These are phyloP conservation scores for Moelleriella libera DNA, from an alignment of 2,329 filamentous ascomycete species.

Conservation along the genomic window DNA sequence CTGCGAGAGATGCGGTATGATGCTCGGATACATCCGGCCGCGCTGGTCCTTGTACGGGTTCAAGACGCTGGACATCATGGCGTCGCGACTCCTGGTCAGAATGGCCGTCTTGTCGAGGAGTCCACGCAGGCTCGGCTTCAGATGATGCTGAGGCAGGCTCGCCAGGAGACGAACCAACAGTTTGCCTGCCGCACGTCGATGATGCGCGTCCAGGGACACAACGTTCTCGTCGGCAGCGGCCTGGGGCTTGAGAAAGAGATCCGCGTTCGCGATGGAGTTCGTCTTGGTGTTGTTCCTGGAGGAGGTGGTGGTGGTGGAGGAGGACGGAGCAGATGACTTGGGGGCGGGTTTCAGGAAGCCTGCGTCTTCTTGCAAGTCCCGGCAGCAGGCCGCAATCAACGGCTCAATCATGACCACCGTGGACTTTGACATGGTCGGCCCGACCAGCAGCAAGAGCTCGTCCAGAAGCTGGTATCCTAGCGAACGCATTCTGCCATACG, in stretches of 20 bases:
- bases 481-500: conserved; percentile 38
- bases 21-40: conserved; percentile 53
- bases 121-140: conserved; percentile 58
- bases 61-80: conserved; percentile 70
- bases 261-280: conserved; percentile 47
- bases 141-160: conserved; percentile 47
- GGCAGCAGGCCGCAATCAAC: conserved; percentile 55
- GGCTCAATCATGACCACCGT: conserved; percentile 47
- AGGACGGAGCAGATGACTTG: conserved; percentile 11
- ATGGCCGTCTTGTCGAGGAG: conserved; percentile 74
- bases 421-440: conserved; percentile 51
- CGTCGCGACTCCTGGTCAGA: conserved; percentile 50
- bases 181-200: conserved; percentile 40
- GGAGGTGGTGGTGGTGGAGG: conserved; percentile 2
- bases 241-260: conserved; percentile 47
- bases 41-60: conserved; percentile 57
- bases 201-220: conserved; percentile 24
- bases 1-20: conserved; percentile 65
- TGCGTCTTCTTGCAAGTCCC: conserved; percentile 50
- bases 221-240: conserved; percentile 15
- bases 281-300: conserved; percentile 14
- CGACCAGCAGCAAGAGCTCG: conserved; percentile 44
- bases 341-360: conserved; percentile 29
- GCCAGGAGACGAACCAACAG: conserved; percentile 52
- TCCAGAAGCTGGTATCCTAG: conserved; percentile 45